Base-by-base conservation (phyloP, 2,329 filamentous ascomycete genomes). In the Phialemoniopsis sp. region DNA sequence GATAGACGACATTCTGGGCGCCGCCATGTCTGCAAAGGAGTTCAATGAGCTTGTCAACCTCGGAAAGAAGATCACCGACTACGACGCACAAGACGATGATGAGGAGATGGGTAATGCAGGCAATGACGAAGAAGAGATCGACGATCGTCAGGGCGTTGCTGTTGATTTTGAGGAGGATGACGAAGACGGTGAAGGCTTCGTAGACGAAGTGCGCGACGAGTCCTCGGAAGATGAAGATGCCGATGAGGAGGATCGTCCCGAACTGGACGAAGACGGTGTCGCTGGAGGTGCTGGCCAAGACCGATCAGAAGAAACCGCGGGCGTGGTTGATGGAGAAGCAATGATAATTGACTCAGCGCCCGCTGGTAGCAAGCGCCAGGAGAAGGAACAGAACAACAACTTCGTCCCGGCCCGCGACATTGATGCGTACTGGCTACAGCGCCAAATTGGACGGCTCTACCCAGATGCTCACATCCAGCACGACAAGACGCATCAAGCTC, bases 41-140 rank as follows among this genome's bases (percentile, higher is more conserved):
- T 98, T 97, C 69, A 97, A 97, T 58, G 91, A 97, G 66, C 68
- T 98, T 49, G 83, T 97, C 40, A 98, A 96, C 57, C 70, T 98
- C 32, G 89, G 90, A 48, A 98, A 98, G 71, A 98, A 98, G 67
- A 95, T 98, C 47, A 98, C 93, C 36, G 93, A 98, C 61, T 98
- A 97, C 63, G 87, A 97, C 63, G 87, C 87, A 30, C 89, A 97
- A 59, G 91, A 97, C 48, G 93, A 96, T 30, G 90, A 96, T 26
- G 91, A 95, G 49, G 83, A 89, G 42, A 87, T 89, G 71, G 85
- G 79, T 21, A 82, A 84, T 53, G 84, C 78, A 42, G 76, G 71
- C 16, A 78, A 71, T 14, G 87, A 77, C 40, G 80, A 80, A 45
- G 76, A 83, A 21, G 90, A 96, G 58, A 79, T 96, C 36, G 93